phyloP scores from a whole-genome alignment of 2,329 filamentous ascomycete species.

The Chaetothyriales sp. region DNA sequence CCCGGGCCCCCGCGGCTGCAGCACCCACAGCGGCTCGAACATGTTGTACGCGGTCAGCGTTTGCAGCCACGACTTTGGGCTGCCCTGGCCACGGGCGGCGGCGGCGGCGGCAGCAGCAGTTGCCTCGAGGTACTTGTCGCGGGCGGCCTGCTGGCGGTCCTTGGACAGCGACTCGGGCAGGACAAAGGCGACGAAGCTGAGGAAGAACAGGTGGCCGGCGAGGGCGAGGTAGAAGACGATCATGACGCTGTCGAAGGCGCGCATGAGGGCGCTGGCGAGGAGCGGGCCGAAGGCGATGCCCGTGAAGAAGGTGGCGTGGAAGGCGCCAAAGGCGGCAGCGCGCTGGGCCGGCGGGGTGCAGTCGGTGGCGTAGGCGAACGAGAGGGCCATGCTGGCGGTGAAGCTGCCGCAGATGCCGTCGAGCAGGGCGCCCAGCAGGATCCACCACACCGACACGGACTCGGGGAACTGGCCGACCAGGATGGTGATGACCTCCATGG shows the following conservation, averaged over 20 bases:
- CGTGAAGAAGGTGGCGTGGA: conserved; percentile 75
- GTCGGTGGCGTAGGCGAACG: conserved; percentile 77
- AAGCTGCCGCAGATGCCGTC: conserved; percentile 84
- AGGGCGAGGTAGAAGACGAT: conserved; percentile 75
- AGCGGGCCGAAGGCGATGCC: conserved; percentile 82
- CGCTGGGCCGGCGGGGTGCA: conserved; percentile 68
- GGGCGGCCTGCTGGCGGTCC: conserved; percentile 53
- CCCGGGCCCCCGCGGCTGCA: conserved; percentile 56
- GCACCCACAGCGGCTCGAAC: conserved; percentile 59
- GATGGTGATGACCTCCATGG: conserved; percentile 62
- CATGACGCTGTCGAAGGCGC: conserved; percentile 57
- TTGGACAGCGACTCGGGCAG: conserved; percentile 75
- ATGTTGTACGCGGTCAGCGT: conserved; percentile 46
- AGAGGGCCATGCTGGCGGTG: conserved; percentile 62
- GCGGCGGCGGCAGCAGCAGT: no score
- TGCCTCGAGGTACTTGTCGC: conserved; percentile 49
- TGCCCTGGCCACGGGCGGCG: no score
- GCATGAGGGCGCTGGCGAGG: conserved; percentile 63
- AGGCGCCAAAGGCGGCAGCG: conserved; percentile 71
- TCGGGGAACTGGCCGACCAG: conserved; percentile 62
- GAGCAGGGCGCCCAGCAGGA: conserved; percentile 59
- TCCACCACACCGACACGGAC: conserved; percentile 56
- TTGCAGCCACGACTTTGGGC: conserved; percentile 22
- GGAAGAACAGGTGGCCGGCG: conserved; percentile 56
- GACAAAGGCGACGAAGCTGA: conserved; percentile 52